phyloP scores from a whole-genome alignment of 805 yeast genomes.

The Suhomyces prunicola region DNA sequence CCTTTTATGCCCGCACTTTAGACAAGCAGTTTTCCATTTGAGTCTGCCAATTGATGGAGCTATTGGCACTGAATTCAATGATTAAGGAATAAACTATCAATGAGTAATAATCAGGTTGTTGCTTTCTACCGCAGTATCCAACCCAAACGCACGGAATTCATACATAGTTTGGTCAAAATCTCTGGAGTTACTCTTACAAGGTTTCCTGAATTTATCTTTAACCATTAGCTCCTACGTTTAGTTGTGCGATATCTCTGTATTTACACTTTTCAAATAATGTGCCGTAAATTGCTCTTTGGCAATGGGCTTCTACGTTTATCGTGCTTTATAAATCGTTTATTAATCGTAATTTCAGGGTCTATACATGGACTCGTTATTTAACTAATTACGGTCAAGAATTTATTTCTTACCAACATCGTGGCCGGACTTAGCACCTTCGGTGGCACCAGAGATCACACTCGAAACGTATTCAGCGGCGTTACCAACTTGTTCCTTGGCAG shows the following conservation, averaged over 20 bases:
- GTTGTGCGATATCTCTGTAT: no score
- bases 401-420: slow-evolving; percentile 24
- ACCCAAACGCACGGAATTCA: background rate
- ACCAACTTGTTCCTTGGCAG: slow-evolving; percentile 53
- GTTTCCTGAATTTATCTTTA: no score
- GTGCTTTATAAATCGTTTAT: background rate
- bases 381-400: background rate
- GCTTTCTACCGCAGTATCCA: no score
- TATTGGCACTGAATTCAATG: background rate
- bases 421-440: slow-evolving; percentile 46
- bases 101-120: no score
- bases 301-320: no score
- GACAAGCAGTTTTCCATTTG: background rate
- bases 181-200: no score
- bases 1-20: background rate
- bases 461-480: slow-evolving; percentile 59
- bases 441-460: slow-evolving; percentile 53
- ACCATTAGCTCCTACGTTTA: no score
- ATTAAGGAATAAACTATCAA: no score
- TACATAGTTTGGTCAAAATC: no score
- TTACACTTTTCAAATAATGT: no score
- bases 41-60: background rate
- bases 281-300: no score
- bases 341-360: background rate
- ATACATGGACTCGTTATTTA: background rate